Conservation (phyloP, 1,284 basidiomycete genomes). For the Fomes fomentarius region DNA sequence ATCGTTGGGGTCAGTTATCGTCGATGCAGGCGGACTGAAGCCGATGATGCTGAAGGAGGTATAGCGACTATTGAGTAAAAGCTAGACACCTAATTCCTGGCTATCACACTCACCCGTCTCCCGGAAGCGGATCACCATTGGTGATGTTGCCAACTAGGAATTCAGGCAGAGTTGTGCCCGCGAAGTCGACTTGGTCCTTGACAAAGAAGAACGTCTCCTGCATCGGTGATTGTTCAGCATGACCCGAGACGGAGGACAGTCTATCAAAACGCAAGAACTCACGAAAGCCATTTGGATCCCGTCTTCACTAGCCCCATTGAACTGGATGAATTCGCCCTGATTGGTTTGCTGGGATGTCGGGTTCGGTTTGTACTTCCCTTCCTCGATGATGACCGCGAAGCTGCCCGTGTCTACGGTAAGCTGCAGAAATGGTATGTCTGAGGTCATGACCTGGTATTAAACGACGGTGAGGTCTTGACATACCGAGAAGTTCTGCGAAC, state of each 20-base stretch:
- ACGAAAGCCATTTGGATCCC: conserved; percentile 2
- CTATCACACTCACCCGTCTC: neutral
- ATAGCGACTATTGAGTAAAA: too few species aligned
- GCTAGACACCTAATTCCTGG: neutral
- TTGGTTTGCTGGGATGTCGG: conserved; percentile 5
- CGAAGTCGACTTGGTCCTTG: neutral
- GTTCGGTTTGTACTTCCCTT: conserved; percentile 2
- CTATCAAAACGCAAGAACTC: neutral
- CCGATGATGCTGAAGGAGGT: neutral
- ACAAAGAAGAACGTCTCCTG: conserved; percentile 5
- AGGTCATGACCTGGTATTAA: neutral
- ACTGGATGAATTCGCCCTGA: conserved; percentile 8
- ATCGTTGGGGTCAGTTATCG: conserved; percentile 10
- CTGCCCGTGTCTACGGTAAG: neutral
- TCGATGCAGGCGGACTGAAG: conserved; percentile 14
- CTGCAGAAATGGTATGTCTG: neutral
- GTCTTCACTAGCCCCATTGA: conserved; percentile 8
- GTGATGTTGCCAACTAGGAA: conserved; percentile 11
- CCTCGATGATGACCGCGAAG: conserved; percentile 3
- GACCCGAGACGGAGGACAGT: neutral
- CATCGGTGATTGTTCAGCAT: too few species aligned
- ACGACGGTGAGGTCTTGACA: neutral
- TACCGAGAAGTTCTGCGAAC: neutral
- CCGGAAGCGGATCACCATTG: neutral
- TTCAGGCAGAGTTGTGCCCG: neutral